Evolutionary conservation across 352 stramenopile species (phyloP).

Genomic region (Phytophthora tentaculata): DNA sequence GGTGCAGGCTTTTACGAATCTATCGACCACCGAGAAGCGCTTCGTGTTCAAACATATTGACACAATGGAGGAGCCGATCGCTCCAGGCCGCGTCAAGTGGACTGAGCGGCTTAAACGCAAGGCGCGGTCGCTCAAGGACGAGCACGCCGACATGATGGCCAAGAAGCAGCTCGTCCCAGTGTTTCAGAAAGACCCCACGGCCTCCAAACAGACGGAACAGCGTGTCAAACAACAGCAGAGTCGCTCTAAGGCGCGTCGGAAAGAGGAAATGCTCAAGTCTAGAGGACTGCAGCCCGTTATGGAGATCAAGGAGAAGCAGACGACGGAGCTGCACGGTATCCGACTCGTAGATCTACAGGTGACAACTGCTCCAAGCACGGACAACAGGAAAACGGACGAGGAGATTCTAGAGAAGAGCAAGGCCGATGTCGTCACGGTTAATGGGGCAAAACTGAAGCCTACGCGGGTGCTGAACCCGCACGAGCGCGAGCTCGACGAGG

Average conservation of each 20-base stretch:
- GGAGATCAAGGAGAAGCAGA: constrained; percentile 71
- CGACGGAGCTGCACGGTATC: constrained; percentile 62
- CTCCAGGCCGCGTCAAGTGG: constrained; percentile 57
- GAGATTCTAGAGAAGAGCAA: constrained; percentile 19
- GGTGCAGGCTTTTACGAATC: constrained; percentile 62
- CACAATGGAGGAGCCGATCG: constrained; percentile 65
- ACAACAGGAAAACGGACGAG: constrained; percentile 4
- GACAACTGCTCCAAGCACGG: constrained; percentile 4
- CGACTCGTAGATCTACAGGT: constrained; percentile 69
- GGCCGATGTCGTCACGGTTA: constrained; percentile 52
- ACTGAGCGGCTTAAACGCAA: constrained; percentile 74
- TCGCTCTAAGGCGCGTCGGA: constrained; percentile 55
- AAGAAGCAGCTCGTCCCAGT: constrained; percentile 35
- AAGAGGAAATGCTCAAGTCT: constrained; percentile 57
- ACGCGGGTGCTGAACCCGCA: constrained; percentile 82
- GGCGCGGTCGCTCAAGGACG: constrained; percentile 62
- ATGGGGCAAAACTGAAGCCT: constrained; percentile 55
- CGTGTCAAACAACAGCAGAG: constrained; percentile 65
- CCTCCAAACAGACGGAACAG: constrained; percentile 35
- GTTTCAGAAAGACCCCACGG: constrained; percentile 41
- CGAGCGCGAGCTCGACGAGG: constrained; percentile 79
- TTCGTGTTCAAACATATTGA: constrained; percentile 89
- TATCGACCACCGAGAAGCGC: constrained; percentile 69
- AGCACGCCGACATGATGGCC: constrained; percentile 49
- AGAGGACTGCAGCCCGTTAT: constrained; percentile 47